Percentiles rank a stretch among this genome's conserved stretches.
Evolutionary conservation across 2,329 filamentous ascomycete species (phyloP).

Genomic region (Penicillium paneum): DNA sequence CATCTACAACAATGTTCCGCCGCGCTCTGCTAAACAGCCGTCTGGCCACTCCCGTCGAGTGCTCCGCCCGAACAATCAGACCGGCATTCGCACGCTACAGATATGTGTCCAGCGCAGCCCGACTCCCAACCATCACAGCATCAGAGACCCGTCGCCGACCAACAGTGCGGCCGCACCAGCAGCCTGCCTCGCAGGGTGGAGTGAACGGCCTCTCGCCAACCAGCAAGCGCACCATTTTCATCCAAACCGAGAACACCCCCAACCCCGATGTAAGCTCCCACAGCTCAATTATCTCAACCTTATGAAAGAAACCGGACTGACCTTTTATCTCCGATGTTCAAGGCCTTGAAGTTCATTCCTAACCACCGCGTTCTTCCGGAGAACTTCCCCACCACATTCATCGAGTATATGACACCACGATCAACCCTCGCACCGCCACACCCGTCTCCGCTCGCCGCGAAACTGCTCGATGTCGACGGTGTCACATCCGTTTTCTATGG

Average conservation of each 20-base stretch:
- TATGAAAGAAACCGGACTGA: not conserved
- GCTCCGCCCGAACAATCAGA: constrained; percentile 28
- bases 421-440: constrained; percentile 84
- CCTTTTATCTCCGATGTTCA: not conserved
- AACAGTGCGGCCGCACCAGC: constrained; percentile 43
- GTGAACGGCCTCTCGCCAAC: constrained; percentile 40
- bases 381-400: constrained; percentile 67
- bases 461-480: constrained; percentile 89
- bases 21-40: constrained; percentile 28
- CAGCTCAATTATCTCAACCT: not conserved
- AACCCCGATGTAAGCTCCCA: constrained; percentile 70
- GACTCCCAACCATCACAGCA: constrained; percentile 48
- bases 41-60: constrained; percentile 24
- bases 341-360: constrained; percentile 87
- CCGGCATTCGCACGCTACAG: constrained; percentile 33
- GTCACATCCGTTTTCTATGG: constrained; percentile 96
- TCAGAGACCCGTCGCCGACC: constrained; percentile 48
- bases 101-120: constrained; percentile 44
- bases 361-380: constrained; percentile 82
- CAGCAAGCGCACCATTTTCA: constrained; percentile 77
- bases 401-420: constrained; percentile 88
- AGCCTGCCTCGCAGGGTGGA: constrained; percentile 35
- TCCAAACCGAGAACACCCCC: constrained; percentile 91
- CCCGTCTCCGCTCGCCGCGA: constrained; percentile 84
- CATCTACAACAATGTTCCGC: constrained; percentile 33